Percentiles rank a stretch among this genome's conserved stretches.
Conservation (phyloP, 1,284 basidiomycete species). For the Lignosus rhinocerotis region DNA sequence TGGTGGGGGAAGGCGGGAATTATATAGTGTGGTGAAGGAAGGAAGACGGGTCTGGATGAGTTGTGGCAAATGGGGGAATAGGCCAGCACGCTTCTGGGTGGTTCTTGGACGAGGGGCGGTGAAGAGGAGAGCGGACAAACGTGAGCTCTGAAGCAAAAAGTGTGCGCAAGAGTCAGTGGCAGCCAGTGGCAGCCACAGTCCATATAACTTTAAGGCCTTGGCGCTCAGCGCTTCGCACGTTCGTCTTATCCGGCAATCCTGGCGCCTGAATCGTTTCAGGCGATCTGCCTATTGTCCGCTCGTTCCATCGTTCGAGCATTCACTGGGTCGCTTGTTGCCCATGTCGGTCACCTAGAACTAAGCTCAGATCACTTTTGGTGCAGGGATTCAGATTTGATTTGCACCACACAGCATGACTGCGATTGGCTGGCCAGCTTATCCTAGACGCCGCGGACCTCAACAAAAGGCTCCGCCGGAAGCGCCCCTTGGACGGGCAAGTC, state of each 20-base stretch:
- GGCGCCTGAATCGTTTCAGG: constrained; percentile 9
- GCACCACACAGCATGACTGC: not conserved
- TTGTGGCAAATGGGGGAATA: constrained; percentile 14
- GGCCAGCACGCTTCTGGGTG: constrained; percentile 1
- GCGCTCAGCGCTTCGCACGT: constrained; percentile 28
- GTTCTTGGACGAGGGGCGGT: constrained; percentile 2
- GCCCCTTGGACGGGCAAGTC: not conserved
- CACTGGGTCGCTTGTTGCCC: not conserved
- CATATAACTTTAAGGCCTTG: constrained; percentile 23
- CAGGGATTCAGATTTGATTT: not conserved
- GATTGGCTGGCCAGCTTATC: constrained; percentile 20
- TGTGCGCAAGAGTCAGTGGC: constrained; percentile 19
- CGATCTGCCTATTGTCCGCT: constrained; percentile 8
- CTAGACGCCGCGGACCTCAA: constrained; percentile 8
- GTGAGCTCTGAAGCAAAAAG: constrained; percentile 19
- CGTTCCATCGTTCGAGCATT: not conserved
- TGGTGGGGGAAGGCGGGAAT: constrained; percentile 2
- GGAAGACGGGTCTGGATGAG: constrained; percentile 11
- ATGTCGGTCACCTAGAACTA: not conserved
- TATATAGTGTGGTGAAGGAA: constrained; percentile 15
- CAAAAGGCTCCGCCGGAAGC: not conserved
- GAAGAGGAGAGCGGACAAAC: constrained; percentile 24
- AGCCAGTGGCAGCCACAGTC: constrained; percentile 20
- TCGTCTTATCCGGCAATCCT: constrained; percentile 21
- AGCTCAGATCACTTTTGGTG: not conserved